phyloP scores from a whole-genome alignment of 345 rosid species.

The Eutrema japonicum region DNA sequence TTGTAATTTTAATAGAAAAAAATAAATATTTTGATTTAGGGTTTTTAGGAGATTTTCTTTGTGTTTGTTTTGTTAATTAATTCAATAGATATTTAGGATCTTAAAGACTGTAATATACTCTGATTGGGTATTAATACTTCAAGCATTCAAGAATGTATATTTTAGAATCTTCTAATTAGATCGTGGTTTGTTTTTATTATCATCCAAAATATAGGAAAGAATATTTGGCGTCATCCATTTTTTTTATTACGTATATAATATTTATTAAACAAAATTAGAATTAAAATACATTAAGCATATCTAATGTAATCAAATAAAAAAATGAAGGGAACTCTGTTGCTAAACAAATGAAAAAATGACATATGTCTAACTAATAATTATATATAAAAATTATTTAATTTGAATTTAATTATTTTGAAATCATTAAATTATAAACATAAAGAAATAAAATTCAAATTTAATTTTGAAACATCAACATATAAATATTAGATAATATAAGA shows the following conservation, averaged over 20 bases:
- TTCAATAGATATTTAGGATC: neutral
- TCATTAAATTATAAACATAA: too few species aligned
- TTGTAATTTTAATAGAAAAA: neutral
- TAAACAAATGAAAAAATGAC: too few species aligned
- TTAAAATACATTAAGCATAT: neutral
- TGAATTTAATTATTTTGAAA: too few species aligned
- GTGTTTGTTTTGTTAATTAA: neutral
- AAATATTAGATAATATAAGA: too few species aligned
- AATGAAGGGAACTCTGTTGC: too few species aligned
- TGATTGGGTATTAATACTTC: neutral
- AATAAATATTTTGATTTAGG: neutral
- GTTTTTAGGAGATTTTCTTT: constrained; percentile 19
- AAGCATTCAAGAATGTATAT: constrained; percentile 4
- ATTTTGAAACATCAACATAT: too few species aligned
- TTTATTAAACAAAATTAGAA: neutral
- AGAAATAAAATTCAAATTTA: too few species aligned
- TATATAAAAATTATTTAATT: too few species aligned
- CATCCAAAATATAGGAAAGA: neutral
- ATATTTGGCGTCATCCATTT: neutral
- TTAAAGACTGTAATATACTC: neutral
- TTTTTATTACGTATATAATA: neutral
- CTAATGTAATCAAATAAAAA: too few species aligned
- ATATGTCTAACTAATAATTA: too few species aligned
- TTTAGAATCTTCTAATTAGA: neutral
- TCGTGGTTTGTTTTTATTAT: neutral